These are phyloP conservation scores for Crithidia thermophila DNA, from an alignment of 208 protist genomes.

Conservation along the genomic window DNA sequence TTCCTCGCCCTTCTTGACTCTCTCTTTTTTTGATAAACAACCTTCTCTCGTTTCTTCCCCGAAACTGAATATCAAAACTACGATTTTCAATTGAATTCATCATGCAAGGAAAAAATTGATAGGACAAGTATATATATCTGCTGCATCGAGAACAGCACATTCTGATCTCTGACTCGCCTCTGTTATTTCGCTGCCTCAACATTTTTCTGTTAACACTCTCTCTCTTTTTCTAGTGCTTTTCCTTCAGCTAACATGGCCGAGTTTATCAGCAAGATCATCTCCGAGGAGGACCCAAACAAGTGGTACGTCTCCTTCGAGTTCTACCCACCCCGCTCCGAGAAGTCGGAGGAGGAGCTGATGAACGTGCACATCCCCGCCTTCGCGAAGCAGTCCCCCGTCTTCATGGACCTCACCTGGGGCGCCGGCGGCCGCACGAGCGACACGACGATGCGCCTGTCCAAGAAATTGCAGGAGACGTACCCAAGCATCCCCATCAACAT, in stretches of 20 bases:
- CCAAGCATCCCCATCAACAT: conserved; percentile 66
- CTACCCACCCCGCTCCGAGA: conserved; percentile 95
- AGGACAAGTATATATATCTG: too few species aligned
- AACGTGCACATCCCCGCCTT: conserved; percentile 83
- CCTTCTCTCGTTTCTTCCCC: too few species aligned
- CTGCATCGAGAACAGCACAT: too few species aligned
- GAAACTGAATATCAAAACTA: too few species aligned
- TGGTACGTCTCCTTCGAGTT: conserved; percentile 95
- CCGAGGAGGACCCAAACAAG: conserved; percentile 41
- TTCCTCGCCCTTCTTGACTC: too few species aligned
- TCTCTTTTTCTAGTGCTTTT: not conserved
- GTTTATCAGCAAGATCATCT: conserved; percentile 33
- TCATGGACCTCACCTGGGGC: conserved; percentile 97
- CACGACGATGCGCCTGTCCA: conserved; percentile 72
- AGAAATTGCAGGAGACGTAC: conserved; percentile 92
- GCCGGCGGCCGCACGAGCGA: conserved; percentile 90
- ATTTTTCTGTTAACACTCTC: not conserved
- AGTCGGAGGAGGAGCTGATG: conserved; percentile 82
- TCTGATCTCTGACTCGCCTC: too few species aligned
- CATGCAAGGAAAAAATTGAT: too few species aligned
- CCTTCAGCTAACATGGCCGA: conserved; percentile 21
- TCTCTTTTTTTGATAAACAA: too few species aligned
- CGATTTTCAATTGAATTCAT: too few species aligned
- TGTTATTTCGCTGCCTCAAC: not conserved
- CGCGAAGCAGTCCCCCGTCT: conserved; percentile 81